These are phyloP conservation scores for Eruca vesicaria DNA, from an alignment of 441 rosid species.

Conservation along the genomic window DNA sequence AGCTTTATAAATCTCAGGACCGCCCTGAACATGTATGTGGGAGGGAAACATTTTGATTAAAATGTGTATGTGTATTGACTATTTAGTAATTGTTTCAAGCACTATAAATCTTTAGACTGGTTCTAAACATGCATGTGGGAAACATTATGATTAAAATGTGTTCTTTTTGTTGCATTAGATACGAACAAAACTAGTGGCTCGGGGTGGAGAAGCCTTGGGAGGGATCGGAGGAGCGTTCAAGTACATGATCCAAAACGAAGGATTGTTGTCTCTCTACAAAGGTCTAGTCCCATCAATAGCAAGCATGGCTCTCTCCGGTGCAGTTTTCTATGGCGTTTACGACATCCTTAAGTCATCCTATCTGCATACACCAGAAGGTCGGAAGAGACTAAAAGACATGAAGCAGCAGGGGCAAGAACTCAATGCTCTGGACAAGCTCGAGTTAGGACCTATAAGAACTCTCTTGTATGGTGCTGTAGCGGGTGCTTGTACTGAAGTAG, in stretches of 20 bases:
- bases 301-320: conserved; percentile 82
- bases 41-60: background rate
- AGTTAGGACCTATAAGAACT: conserved; percentile 76
- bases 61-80: too few species aligned
- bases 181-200: conserved; percentile 75
- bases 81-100: too few species aligned
- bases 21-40: background rate
- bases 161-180: conserved; percentile 39
- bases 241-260: conserved; percentile 67
- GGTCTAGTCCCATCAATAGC: conserved; percentile 71
- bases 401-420: conserved; percentile 54
- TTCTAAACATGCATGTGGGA: background rate
- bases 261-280: conserved; percentile 81
- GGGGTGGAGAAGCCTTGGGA: conserved; percentile 82
- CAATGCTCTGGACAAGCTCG: conserved; percentile 69
- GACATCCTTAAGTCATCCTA: conserved; percentile 73
- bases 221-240: conserved; percentile 71
- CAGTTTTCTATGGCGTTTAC: conserved; percentile 78
- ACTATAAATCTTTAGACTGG: background rate
- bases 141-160: conserved; percentile 6
- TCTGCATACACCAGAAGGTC: conserved; percentile 68
- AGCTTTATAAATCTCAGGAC: background rate
- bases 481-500: conserved; percentile 87
- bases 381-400: conserved; percentile 61
- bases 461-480: conserved; percentile 73